Conservation (phyloP, 768 basidiomycete species). For the Saitozyma sp. region DNA sequence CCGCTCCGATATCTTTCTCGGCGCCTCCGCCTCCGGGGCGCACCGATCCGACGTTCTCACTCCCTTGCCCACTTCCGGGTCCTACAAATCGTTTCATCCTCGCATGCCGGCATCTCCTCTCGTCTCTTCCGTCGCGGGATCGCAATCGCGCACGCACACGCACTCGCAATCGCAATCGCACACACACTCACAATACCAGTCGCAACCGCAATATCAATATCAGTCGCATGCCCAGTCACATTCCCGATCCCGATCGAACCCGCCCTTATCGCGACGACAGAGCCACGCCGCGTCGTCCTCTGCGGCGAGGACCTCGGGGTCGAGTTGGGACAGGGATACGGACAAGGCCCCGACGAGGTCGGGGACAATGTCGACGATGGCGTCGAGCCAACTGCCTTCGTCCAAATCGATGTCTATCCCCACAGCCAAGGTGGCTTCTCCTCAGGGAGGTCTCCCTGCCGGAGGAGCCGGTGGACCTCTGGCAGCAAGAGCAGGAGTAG, state of each 20-base stretch:
- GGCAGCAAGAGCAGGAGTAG: not conserved
- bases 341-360: conserved; percentile 16
- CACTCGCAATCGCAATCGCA: too few species aligned
- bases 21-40: conserved; percentile 5
- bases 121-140: too few species aligned
- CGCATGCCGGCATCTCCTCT: not conserved
- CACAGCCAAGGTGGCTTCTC: not conserved
- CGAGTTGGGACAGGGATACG: conserved; percentile 23
- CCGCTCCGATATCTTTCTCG: conserved; percentile 41
- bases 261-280: conserved; percentile 11
- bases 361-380: conserved; percentile 19
- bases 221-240: not conserved
- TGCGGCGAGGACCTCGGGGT: conserved; percentile 13
- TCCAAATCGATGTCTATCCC: conserved; percentile 24
- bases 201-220: conserved; percentile 8
- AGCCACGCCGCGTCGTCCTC: conserved; percentile 17
- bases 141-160: too few species aligned
- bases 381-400: conserved; percentile 33
- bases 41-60: conserved; percentile 4
- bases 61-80: not conserved
- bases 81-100: not conserved
- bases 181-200: not conserved
- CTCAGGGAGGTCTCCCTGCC: not conserved
- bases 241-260: not conserved
- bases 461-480: not conserved